Conservation (phyloP, 2,329 filamentous ascomycete genomes). For the Chaetomium olivaceum region DNA sequence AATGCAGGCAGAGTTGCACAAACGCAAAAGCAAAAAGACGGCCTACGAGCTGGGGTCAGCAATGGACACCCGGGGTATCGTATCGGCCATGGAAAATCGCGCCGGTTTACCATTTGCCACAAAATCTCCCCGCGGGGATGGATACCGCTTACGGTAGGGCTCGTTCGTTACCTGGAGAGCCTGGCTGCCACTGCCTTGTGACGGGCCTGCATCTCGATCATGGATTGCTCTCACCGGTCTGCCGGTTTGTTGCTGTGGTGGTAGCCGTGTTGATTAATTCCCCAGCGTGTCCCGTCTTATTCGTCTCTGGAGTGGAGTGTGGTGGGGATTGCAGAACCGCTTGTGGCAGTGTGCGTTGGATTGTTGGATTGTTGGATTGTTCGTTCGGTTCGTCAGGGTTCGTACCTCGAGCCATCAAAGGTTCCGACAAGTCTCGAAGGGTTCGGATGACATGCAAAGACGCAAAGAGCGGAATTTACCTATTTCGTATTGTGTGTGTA, state of each 20-base stretch:
- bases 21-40: neutral
- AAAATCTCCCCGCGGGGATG: neutral
- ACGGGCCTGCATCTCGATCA: neutral
- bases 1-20: neutral
- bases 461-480: neutral
- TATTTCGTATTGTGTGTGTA: too few species aligned
- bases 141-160: neutral
- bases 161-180: neutral
- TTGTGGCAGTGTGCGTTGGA: neutral
- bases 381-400: too few species aligned
- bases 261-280: slow-evolving; percentile 4
- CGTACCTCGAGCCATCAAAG: neutral
- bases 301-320: neutral
- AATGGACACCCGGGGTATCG: neutral
- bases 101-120: neutral
- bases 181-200: too few species aligned
- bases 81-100: neutral
- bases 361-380: too few species aligned
- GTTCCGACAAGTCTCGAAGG: neutral
- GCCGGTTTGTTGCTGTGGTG: neutral
- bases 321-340: neutral
- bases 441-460: neutral
- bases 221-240: slow-evolving; percentile 4
- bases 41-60: neutral
- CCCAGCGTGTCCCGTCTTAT: slow-evolving; percentile 8